phyloP scores from a whole-genome alignment of 1,284 basidiomycete genomes.

The Pseudozyma sp. region DNA sequence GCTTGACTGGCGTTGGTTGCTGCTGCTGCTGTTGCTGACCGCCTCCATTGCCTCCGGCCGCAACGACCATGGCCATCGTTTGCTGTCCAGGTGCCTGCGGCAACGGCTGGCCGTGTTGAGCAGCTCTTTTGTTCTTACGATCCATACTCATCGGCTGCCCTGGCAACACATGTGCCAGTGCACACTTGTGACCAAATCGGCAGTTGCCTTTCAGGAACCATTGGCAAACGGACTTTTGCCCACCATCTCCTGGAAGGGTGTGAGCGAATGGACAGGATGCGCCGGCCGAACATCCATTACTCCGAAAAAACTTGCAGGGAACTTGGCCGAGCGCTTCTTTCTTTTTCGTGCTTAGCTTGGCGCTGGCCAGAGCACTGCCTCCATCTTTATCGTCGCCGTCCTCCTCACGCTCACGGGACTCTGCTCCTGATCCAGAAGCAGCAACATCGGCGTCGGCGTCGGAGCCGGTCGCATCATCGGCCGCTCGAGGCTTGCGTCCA shows the following conservation, averaged over 20 bases:
- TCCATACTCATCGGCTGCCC: conserved; percentile 89
- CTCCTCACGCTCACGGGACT: conserved; percentile 42
- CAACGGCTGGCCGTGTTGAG: conserved; percentile 74
- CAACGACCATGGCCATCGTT: background rate
- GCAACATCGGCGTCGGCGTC: conserved; percentile 16
- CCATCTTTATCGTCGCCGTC: conserved; percentile 50
- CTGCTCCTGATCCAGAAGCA: conserved; percentile 11
- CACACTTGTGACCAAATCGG: conserved; percentile 96
- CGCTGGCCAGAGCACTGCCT: conserved; percentile 63
- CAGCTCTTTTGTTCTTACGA: conserved; percentile 96
- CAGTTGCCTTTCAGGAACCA: conserved; percentile 91
- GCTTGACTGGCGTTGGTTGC: background rate
- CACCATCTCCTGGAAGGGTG: conserved; percentile 69
- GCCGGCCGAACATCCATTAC: conserved; percentile 80
- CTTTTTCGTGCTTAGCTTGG: conserved; percentile 67
- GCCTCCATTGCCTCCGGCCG: background rate
- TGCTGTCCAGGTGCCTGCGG: conserved; percentile 24
- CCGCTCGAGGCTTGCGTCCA: conserved; percentile 23
- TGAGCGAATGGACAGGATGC: conserved; percentile 97
- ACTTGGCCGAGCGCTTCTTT: conserved; percentile 89
- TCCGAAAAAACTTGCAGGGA: conserved; percentile 96
- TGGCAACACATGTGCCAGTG: conserved; percentile 84
- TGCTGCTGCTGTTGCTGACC: conserved; percentile 2
- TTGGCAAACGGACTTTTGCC: conserved; percentile 85
- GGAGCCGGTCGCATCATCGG: conserved; percentile 26